A percentile compares a stretch with the other conserved stretches of the same genome.
These are phyloP conservation scores for Dorcoceras hygrometricum DNA, from an alignment of 257 asterid genomes.

Conservation along the genomic window DNA sequence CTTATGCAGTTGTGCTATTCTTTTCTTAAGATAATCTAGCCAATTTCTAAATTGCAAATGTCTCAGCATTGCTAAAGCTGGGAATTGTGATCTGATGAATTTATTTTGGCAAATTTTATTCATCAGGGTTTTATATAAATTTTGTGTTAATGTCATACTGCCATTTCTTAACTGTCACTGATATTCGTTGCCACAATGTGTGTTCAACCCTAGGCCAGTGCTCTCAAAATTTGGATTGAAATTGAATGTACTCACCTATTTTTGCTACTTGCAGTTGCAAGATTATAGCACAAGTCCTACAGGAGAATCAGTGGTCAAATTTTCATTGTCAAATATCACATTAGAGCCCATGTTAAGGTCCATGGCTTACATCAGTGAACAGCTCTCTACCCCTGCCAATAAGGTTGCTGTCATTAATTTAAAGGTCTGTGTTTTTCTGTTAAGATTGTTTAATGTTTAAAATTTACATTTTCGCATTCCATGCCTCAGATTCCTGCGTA, in stretches of 20 bases:
- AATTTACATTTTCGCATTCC: not conserved
- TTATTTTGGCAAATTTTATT: not conserved
- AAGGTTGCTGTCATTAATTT: slow-evolving; percentile 84
- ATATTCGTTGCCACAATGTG: slow-evolving; percentile 16
- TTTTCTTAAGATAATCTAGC: not conserved
- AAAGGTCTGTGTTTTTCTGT: slow-evolving; percentile 50
- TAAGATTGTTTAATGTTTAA: not conserved
- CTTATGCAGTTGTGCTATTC: not conserved
- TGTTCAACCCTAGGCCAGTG: slow-evolving; percentile 5
- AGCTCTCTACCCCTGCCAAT: slow-evolving; percentile 72
- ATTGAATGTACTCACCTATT: slow-evolving; percentile 2
- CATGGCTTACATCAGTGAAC: slow-evolving; percentile 86
- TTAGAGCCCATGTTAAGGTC: slow-evolving; percentile 89
- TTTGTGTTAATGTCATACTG: not conserved
- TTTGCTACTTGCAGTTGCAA: slow-evolving; percentile 56
- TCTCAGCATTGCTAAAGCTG: slow-evolving; percentile 15
- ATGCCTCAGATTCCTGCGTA: not conserved
- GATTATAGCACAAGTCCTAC: slow-evolving; percentile 59
- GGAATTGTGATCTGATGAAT: slow-evolving; percentile 2
- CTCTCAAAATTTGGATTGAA: slow-evolving; percentile 11
- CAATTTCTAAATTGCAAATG: slow-evolving; percentile 19
- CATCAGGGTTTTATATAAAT: not conserved
- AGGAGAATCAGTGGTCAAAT: slow-evolving; percentile 78
- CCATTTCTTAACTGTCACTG: not conserved
- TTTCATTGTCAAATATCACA: slow-evolving; percentile 65